phyloP scores from a whole-genome alignment of 2,329 filamentous ascomycete genomes.

The Apiospora hydei region DNA sequence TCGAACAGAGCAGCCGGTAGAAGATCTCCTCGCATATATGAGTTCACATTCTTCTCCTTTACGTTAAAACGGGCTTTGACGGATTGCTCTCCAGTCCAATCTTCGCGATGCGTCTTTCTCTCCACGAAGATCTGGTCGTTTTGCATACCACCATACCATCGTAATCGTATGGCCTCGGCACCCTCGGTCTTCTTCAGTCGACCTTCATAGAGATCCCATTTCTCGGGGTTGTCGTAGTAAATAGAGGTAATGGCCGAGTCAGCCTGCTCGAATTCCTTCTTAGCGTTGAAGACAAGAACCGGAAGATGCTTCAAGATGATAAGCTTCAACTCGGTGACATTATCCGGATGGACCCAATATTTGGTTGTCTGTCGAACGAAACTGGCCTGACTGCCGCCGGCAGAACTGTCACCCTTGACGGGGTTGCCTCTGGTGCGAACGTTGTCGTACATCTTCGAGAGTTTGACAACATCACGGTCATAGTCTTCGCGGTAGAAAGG shows the following conservation, averaged over 20 bases:
- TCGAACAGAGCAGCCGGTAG: constrained; percentile 92
- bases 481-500: constrained; percentile 99
- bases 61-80: constrained; percentile 95
- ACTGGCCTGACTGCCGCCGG: constrained; percentile 90
- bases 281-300: constrained; percentile 95
- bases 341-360: constrained; percentile 99
- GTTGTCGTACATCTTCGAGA: constrained; percentile 94
- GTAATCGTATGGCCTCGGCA: constrained; percentile 91
- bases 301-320: constrained; percentile 97
- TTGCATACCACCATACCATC: constrained; percentile 98
- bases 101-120: constrained; percentile 96
- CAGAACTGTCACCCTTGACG: constrained; percentile 87
- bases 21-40: constrained; percentile 84
- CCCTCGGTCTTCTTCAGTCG: constrained; percentile 97
- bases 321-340: constrained; percentile 97
- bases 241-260: constrained; percentile 98
- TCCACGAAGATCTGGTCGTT: constrained; percentile 96
- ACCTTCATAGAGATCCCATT: constrained; percentile 92
- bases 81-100: constrained; percentile 99
- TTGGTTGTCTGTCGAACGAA: constrained; percentile 98
- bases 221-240: constrained; percentile 95
- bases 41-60: constrained; percentile 97
- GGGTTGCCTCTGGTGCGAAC: constrained; percentile 94
- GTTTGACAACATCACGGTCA: constrained; percentile 91
- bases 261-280: constrained; percentile 90